Evolutionary conservation across 768 basidiomycete species (phyloP).

Genomic region (Suillus cothurnatus): DNA sequence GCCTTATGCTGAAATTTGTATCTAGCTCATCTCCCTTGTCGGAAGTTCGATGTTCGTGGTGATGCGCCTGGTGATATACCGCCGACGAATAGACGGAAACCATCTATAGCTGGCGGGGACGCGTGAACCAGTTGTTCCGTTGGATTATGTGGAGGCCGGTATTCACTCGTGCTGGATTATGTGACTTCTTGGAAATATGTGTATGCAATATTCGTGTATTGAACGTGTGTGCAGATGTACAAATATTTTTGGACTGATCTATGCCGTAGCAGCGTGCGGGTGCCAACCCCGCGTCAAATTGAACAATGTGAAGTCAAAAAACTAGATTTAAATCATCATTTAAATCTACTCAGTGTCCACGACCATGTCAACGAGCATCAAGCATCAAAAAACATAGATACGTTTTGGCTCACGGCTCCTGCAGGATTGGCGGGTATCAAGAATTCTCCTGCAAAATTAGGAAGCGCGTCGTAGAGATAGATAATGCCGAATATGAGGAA

Average conservation of each 20-base stretch:
- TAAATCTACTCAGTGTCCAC: too few species aligned
- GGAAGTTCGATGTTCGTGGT: background rate
- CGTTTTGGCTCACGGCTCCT: background rate
- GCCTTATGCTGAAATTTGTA: background rate
- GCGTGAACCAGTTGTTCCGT: too few species aligned
- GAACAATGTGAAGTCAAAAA: too few species aligned
- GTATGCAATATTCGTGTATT: background rate
- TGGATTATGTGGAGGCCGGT: too few species aligned
- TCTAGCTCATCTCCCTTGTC: background rate
- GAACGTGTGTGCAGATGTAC: background rate
- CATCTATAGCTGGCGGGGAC: too few species aligned
- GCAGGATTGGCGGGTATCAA: constrained; percentile 15
- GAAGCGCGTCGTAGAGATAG: constrained; percentile 70
- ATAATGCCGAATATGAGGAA: constrained; percentile 85
- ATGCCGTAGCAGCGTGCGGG: background rate
- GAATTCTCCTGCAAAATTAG: constrained; percentile 21
- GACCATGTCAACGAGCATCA: too few species aligned
- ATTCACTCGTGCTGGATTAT: background rate
- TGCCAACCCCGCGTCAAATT: background rate
- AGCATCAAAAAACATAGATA: background rate
- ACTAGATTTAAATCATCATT: too few species aligned
- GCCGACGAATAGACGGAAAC: too few species aligned
- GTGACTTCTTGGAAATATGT: background rate
- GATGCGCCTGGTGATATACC: background rate
- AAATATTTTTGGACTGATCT: background rate